Evolutionary conservation across 2,329 filamentous ascomycete genomes (phyloP).

Genomic region (Claviceps fusiformis): DNA sequence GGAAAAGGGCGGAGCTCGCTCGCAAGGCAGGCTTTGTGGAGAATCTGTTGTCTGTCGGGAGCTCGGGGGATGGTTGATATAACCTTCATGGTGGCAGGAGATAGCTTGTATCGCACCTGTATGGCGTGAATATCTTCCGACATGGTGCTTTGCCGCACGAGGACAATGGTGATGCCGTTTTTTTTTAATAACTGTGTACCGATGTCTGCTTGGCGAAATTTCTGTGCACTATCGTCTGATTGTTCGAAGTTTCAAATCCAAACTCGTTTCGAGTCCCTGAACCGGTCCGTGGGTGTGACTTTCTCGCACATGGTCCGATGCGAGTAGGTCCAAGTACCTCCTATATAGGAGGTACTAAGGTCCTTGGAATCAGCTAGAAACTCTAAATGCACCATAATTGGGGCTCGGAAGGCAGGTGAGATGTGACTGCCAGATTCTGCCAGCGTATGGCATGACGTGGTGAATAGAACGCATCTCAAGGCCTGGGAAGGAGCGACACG

Average conservation of each 20-base stretch:
- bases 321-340: too few relatives aligned
- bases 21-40: conserved; percentile 24
- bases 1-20: conserved; percentile 24
- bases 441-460: background rate
- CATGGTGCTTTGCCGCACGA: background rate
- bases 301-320: too few relatives aligned
- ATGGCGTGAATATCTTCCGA: conserved; percentile 13
- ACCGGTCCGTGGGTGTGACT: too few relatives aligned
- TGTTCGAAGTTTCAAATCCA: too few relatives aligned
- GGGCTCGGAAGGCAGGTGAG: background rate
- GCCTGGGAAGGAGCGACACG: background rate
- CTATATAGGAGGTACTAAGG: too few relatives aligned
- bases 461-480: background rate
- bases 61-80: conserved; percentile 14
- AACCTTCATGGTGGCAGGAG: conserved; percentile 17
- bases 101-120: conserved; percentile 21
- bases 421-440: background rate
- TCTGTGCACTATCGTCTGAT: too few relatives aligned
- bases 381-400: background rate
- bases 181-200: too few relatives aligned
- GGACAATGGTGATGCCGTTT: background rate
- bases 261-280: too few relatives aligned
- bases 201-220: too few relatives aligned
- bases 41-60: conserved; percentile 20
- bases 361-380: too few relatives aligned